Conservation (phyloP, 1,139 yeast genomes). For the Debaryomycetaceae sp. region DNA sequence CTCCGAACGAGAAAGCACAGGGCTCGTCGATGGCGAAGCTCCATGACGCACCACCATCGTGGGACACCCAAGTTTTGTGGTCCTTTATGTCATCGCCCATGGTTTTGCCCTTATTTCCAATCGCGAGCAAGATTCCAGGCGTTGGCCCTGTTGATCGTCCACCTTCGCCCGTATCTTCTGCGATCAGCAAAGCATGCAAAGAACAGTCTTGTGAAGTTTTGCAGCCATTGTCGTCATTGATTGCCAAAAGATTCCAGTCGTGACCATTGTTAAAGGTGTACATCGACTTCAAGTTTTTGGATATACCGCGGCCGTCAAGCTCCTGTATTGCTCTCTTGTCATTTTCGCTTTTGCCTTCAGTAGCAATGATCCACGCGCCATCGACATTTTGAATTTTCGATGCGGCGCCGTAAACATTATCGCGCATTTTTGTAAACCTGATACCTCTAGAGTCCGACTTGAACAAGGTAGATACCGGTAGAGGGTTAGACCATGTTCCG, state of each 20-base stretch:
- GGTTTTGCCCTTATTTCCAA: conserved; percentile 41
- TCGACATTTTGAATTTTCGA: conserved; percentile 52
- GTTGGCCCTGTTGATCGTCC: conserved; percentile 52
- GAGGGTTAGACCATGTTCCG: conserved; percentile 3
- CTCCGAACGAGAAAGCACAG: conserved; percentile 57
- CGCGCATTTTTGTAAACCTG: conserved; percentile 36
- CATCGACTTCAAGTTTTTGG: conserved; percentile 11
- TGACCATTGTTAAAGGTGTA: conserved; percentile 58
- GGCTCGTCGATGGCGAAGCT: conserved; percentile 42
- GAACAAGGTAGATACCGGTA: conserved; percentile 31
- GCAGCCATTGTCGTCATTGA: conserved; percentile 37
- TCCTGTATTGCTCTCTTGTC: conserved; percentile 15
- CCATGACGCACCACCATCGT: conserved; percentile 79
- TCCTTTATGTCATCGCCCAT: conserved; percentile 13
- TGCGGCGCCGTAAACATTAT: conserved; percentile 32
- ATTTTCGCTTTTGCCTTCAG: conserved; percentile 6
- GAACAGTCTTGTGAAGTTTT: conserved; percentile 38
- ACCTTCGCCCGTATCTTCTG: conserved; percentile 46
- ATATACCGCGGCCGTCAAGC: conserved; percentile 15
- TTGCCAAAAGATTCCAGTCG: conserved; percentile 44
- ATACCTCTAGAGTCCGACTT: conserved; percentile 58
- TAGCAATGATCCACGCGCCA: conserved; percentile 60
- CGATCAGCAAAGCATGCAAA: conserved; percentile 41
- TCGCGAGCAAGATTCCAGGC: conserved; percentile 60
- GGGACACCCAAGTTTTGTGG: conserved; percentile 49